A percentile compares a stretch with the other conserved stretches of the same genome.
Evolutionary conservation across 176 grass and related monocot genomes (phyloP).

Genomic region (Canna indica): DNA sequence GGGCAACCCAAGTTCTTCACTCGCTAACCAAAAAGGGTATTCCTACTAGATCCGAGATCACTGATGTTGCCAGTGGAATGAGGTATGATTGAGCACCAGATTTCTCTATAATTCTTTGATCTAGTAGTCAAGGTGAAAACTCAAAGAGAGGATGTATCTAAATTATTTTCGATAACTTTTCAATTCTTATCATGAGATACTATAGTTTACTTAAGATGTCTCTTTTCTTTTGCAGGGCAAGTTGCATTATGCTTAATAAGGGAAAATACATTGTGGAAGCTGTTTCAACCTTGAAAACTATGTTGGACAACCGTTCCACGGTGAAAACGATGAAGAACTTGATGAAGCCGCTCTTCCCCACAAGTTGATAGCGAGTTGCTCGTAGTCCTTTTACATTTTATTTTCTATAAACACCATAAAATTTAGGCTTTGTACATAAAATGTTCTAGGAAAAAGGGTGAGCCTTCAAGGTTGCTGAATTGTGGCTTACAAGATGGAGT

Average conservation of each 20-base stretch:
- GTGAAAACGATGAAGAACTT: background rate
- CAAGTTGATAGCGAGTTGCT: background rate
- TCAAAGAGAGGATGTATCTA: too few relatives aligned
- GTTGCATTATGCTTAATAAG: slow-evolving; percentile 23
- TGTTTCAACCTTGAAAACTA: slow-evolving; percentile 14
- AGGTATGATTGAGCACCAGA: background rate
- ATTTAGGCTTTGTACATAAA: background rate
- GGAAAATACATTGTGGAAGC: slow-evolving; percentile 15
- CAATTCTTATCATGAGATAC: background rate
- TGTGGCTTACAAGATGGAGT: too few relatives aligned
- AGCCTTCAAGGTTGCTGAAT: too few relatives aligned
- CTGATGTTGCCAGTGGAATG: slow-evolving; percentile 10
- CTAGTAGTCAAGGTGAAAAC: background rate
- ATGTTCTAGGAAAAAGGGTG: background rate
- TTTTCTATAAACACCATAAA: background rate
- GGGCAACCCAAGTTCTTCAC: slow-evolving; percentile 21
- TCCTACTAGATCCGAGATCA: slow-evolving; percentile 28
- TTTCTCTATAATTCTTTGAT: background rate
- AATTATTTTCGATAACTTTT: too few relatives aligned
- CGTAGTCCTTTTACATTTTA: background rate
- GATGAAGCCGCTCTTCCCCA: background rate
- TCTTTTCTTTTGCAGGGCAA: slow-evolving; percentile 14
- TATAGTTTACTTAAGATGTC: background rate
- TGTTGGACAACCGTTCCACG: background rate
- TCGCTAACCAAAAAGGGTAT: slow-evolving; percentile 15